These are phyloP conservation scores for Pseudogymnoascus sp. DNA, from an alignment of 2,329 filamentous ascomycete species.

Conservation along the genomic window DNA sequence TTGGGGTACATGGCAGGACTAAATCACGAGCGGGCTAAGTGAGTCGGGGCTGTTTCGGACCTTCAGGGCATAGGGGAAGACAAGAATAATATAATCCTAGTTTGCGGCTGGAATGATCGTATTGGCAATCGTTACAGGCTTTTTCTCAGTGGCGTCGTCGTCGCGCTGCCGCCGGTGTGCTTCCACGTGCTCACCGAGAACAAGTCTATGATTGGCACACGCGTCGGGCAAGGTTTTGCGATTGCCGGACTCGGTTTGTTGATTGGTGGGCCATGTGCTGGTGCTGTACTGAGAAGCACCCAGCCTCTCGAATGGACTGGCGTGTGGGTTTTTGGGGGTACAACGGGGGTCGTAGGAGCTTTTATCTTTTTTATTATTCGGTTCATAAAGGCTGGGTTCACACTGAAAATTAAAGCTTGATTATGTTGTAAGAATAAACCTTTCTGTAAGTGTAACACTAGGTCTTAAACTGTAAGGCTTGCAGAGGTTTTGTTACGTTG, in stretches of 20 bases:
- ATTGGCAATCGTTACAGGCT: slow-evolving; percentile 57
- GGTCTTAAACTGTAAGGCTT: too few species aligned
- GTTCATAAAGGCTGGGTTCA: neutral
- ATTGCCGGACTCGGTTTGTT: slow-evolving; percentile 29
- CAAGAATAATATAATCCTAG: too few species aligned
- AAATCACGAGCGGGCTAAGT: too few species aligned
- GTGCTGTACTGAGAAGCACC: slow-evolving; percentile 24
- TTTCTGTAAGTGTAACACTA: too few species aligned
- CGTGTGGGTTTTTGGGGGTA: neutral
- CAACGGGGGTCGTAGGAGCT: neutral
- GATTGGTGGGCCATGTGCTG: slow-evolving; percentile 29
- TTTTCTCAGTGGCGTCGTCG: slow-evolving; percentile 41
- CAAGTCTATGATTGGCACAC: slow-evolving; percentile 34
- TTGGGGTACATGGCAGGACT: too few species aligned
- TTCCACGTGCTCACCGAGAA: slow-evolving; percentile 34
- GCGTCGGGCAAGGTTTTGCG: slow-evolving; percentile 29
- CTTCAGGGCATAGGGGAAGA: slow-evolving; percentile 10
- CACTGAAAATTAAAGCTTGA: too few species aligned
- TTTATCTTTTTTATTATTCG: neutral
- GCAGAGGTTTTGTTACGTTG: too few species aligned
- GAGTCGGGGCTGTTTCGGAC: too few species aligned
- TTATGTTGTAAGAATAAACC: too few species aligned
- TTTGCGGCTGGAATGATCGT: slow-evolving; percentile 47
- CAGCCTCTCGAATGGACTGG: neutral
- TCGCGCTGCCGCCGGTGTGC: slow-evolving; percentile 34